Evolutionary conservation across 176 grass and related monocot species (phyloP).

Genomic region (Zea mays): DNA sequence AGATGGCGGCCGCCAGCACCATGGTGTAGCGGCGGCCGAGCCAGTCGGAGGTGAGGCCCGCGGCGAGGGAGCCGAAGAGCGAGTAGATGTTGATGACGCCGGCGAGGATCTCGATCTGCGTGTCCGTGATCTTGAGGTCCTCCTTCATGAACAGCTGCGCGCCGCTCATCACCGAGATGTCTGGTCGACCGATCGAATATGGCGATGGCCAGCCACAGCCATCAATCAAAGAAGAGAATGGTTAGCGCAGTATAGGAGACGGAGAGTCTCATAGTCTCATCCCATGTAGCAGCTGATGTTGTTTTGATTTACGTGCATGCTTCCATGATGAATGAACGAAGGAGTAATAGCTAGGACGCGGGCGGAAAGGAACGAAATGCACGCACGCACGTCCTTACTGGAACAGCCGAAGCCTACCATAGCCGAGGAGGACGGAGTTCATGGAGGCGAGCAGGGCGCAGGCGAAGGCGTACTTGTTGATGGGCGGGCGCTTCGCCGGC

Average conservation of each 20-base stretch:
- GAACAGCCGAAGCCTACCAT: constrained; percentile 41
- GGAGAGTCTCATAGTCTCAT: too few species aligned
- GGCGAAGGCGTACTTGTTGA: constrained; percentile 70
- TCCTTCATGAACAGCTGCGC: constrained; percentile 67
- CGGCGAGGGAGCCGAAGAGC: constrained; percentile 67
- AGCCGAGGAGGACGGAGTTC: constrained; percentile 91
- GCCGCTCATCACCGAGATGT: constrained; percentile 91
- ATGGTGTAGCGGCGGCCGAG: constrained; percentile 88
- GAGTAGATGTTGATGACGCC: constrained; percentile 87
- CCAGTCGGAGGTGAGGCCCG: constrained; percentile 77
- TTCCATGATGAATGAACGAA: neutral
- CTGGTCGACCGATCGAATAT: constrained; percentile 26
- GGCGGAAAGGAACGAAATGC: neutral
- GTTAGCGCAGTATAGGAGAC: too few species aligned
- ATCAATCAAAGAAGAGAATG: too few species aligned
- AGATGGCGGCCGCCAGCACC: constrained; percentile 72
- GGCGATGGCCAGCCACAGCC: too few species aligned
- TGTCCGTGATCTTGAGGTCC: constrained; percentile 74
- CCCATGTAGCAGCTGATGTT: too few species aligned
- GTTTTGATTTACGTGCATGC: neutral
- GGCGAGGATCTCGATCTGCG: constrained; percentile 80
- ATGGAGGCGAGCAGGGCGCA: constrained; percentile 80
- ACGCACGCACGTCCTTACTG: neutral
- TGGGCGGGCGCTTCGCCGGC: constrained; percentile 52
- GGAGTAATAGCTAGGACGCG: neutral